Percentiles rank a stretch among this genome's conserved stretches.
phyloP scores from a whole-genome alignment of 1,139 yeast genomes.

The Komagataea norvegica region DNA sequence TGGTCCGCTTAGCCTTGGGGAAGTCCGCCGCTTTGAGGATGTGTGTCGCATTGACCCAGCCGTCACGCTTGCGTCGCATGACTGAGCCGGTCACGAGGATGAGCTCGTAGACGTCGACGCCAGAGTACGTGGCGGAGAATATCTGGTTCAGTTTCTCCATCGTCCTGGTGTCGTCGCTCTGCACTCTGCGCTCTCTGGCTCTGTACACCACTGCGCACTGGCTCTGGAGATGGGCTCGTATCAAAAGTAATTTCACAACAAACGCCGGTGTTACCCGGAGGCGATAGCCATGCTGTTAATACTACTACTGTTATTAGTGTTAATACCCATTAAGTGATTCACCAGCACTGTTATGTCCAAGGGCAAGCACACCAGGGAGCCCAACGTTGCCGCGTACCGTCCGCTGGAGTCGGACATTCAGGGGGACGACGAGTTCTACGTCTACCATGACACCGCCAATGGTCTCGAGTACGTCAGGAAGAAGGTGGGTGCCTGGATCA shows the following conservation, averaged over 20 bases:
- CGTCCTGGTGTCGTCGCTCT: background rate
- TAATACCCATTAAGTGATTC: too few relatives aligned
- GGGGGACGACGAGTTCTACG: constrained; percentile 20
- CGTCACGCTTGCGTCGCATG: constrained; percentile 87
- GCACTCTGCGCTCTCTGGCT: too few relatives aligned
- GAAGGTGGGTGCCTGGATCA: constrained; percentile 25
- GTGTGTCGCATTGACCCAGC: constrained; percentile 98
- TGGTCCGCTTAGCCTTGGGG: constrained; percentile 90
- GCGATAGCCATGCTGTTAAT: too few relatives aligned
- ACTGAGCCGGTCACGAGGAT: constrained; percentile 78
- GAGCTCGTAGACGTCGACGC: constrained; percentile 87
- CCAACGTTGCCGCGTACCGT: background rate
- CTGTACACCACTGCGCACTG: too few relatives aligned
- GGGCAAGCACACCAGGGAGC: constrained; percentile 13
- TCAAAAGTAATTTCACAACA: constrained; percentile 3
- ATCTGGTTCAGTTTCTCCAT: constrained; percentile 33
- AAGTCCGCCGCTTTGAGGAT: constrained; percentile 90
- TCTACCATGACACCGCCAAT: constrained; percentile 6
- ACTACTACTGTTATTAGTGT: too few relatives aligned
- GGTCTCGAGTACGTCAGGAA: constrained; percentile 12
- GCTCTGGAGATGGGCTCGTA: too few relatives aligned
- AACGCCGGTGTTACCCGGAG: too few relatives aligned
- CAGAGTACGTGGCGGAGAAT: constrained; percentile 77
- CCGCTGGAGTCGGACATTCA: constrained; percentile 15
- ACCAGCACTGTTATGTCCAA: too few relatives aligned